phyloP scores from a whole-genome alignment of 768 basidiomycete species.

The Scleroderma bovista region DNA sequence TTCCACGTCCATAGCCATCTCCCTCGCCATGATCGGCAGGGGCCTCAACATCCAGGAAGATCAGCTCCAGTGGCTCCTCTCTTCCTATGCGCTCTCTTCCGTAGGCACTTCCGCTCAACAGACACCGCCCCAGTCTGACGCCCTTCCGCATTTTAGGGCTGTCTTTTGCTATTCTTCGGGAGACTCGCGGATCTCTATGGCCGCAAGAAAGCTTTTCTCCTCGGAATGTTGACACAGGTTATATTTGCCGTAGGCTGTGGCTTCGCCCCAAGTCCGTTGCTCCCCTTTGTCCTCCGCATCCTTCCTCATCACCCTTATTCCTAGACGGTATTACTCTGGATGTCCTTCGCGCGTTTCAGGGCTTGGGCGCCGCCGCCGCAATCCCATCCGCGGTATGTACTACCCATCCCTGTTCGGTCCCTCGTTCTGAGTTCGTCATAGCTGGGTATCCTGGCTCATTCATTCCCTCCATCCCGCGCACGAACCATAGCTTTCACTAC shows the following conservation, averaged over 20 bases:
- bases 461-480: conserved; percentile 63
- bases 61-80: conserved; percentile 61
- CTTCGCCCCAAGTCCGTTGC: conserved; percentile 49
- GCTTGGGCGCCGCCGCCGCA: conserved; percentile 71
- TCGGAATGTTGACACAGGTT: conserved; percentile 50
- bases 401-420: conserved; percentile 1
- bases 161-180: conserved; percentile 70
- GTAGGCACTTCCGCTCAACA: conserved; percentile 32
- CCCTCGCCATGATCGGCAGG: conserved; percentile 46
- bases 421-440: conserved; percentile 20
- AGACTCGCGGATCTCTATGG: conserved; percentile 80
- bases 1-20: conserved; percentile 43
- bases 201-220: conserved; percentile 59
- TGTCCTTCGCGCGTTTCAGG: conserved; percentile 72
- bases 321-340: conserved; percentile 57
- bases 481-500: conserved; percentile 78
- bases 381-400: conserved; percentile 65
- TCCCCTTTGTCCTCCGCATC: background rate
- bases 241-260: conserved; percentile 60
- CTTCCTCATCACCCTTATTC: background rate
- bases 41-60: conserved; percentile 45
- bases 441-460: conserved; percentile 78
- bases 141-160: conserved; percentile 51
- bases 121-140: conserved; percentile 4
- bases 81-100: conserved; percentile 63